Evolutionary conservation across 352 stramenopile genomes (phyloP).

Genomic region (Phytophthora brassicae): DNA sequence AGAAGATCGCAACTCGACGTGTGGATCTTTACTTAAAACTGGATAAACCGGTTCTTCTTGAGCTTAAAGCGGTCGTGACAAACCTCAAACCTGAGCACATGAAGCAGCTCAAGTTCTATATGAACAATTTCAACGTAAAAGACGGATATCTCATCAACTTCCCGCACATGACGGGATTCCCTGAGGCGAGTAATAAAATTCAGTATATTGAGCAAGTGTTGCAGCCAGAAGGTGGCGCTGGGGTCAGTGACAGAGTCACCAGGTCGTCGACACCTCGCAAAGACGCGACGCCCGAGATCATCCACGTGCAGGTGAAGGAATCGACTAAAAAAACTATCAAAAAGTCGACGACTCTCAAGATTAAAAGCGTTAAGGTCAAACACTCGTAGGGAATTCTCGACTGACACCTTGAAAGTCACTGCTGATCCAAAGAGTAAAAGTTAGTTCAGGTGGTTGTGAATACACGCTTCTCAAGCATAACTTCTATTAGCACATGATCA

Average conservation of each 20-base stretch:
- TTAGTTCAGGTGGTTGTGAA: too few relatives aligned
- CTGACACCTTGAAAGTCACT: background rate
- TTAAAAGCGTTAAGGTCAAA: background rate
- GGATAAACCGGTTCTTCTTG: conserved; percentile 34
- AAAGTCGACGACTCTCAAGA: background rate
- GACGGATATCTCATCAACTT: conserved; percentile 52
- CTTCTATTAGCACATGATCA: too few relatives aligned
- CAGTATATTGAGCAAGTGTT: conserved; percentile 19
- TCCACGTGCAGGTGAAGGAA: conserved; percentile 18
- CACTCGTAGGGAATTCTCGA: background rate
- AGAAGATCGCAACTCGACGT: conserved; percentile 30
- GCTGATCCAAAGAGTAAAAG: too few relatives aligned
- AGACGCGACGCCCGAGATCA: conserved; percentile 11
- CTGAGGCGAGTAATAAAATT: conserved; percentile 15
- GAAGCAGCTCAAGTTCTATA: conserved; percentile 47
- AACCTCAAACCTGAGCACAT: conserved; percentile 23
- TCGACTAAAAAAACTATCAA: conserved; percentile 1
- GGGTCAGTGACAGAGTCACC: conserved; percentile 23
- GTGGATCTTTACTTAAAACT: conserved; percentile 38
- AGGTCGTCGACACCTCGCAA: conserved; percentile 15
- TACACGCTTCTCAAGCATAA: too few relatives aligned
- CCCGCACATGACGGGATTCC: conserved; percentile 34
- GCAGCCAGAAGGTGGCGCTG: conserved; percentile 16
- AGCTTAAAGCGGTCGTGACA: conserved; percentile 38
- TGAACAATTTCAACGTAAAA: conserved; percentile 34